A percentile compares a stretch with the other conserved stretches of the same genome.
Evolutionary conservation across 75 land plant species (phyloP).

Genomic region (Cryptomeria japonica): DNA sequence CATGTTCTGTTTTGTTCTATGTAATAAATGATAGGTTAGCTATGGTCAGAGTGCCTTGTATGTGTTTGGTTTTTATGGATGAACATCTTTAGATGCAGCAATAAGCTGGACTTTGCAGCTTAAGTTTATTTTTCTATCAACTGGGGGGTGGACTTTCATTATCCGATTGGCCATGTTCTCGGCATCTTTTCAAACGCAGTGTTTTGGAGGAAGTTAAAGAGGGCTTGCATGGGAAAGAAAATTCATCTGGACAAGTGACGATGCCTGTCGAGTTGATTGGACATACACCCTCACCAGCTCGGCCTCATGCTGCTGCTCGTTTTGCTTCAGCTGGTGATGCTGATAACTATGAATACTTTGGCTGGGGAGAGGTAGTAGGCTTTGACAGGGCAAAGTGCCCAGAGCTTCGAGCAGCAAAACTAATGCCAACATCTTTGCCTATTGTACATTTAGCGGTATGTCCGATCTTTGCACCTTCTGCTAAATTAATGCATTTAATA

Average conservation of each 20-base stretch:
- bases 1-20: not conserved
- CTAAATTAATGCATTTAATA: not conserved
- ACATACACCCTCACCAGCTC: constrained; percentile 10
- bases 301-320: constrained; percentile 25
- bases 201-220: constrained; percentile 15
- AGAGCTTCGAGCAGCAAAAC: constrained; percentile 28
- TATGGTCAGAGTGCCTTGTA: not conserved
- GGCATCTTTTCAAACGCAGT: constrained; percentile 26
- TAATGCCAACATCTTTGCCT: constrained; percentile 40
- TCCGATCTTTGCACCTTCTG: not conserved
- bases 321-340: constrained; percentile 37
- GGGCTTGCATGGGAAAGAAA: constrained; percentile 7
- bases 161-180: constrained; percentile 8
- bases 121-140: constrained; percentile 12
- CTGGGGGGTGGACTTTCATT: constrained; percentile 13
- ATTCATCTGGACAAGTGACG: not conserved
- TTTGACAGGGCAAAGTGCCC: constrained; percentile 36
- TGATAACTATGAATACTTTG: constrained; percentile 32
- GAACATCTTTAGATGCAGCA: constrained; percentile 5
- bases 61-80: constrained; percentile 3
- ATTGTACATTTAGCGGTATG: constrained; percentile 46
- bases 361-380: constrained; percentile 37
- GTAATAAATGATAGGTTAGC: not conserved
- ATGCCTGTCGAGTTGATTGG: not conserved
- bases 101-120: constrained; percentile 13